Evolutionary conservation across 2,329 filamentous ascomycete species (phyloP).

Genomic region (Diaporthe eres): DNA sequence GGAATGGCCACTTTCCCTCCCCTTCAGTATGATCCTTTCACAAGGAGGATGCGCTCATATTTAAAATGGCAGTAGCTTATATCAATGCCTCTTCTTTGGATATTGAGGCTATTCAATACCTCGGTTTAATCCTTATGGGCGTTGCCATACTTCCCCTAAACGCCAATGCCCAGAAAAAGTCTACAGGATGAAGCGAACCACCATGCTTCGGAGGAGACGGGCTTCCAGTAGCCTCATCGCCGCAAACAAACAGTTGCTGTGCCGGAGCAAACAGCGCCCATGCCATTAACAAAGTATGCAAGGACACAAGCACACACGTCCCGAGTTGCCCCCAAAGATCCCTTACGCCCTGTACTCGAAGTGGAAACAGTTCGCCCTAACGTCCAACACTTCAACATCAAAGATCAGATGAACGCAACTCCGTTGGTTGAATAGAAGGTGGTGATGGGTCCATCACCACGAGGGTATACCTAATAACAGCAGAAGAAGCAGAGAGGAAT

Average conservation of each 20-base stretch:
- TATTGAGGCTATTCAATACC: background rate
- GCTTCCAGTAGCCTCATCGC: background rate
- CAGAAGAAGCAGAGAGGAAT: slow-evolving; percentile 34
- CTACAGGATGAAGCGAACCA: slow-evolving; percentile 22
- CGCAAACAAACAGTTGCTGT: slow-evolving; percentile 2
- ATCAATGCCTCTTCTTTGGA: background rate
- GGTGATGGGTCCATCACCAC: slow-evolving; percentile 23
- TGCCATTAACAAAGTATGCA: slow-evolving; percentile 4
- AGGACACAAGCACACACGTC: background rate
- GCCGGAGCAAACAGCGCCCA: background rate
- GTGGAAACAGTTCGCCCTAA: slow-evolving; percentile 4
- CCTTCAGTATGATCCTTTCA: background rate
- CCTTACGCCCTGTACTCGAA: slow-evolving; percentile 25
- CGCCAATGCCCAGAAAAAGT: slow-evolving; percentile 43
- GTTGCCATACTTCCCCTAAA: slow-evolving; percentile 19
- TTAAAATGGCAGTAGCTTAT: background rate
- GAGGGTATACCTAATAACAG: slow-evolving; percentile 36
- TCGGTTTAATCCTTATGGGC: background rate
- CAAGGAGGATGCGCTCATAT: too few relatives aligned
- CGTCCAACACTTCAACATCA: background rate
- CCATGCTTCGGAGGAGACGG: slow-evolving; percentile 4
- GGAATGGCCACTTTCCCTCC: background rate
- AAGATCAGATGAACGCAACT: slow-evolving; percentile 34
- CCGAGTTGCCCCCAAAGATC: slow-evolving; percentile 5
- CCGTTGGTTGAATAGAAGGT: slow-evolving; percentile 31